Conservation (phyloP, 352 stramenopile genomes). For the Pythium aristosporum region DNA sequence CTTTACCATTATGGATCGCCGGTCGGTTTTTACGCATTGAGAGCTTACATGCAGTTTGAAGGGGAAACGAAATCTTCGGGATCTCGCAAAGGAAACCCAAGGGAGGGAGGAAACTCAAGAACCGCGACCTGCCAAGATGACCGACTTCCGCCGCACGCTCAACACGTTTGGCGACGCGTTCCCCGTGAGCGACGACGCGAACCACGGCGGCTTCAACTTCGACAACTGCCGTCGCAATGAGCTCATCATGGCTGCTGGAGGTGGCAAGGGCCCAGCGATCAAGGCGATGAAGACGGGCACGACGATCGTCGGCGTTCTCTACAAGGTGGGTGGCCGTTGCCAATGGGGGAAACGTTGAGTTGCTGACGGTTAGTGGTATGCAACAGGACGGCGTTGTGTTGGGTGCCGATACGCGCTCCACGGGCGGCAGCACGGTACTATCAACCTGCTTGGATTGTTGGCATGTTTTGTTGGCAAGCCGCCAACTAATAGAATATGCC, state of each 20-base stretch:
- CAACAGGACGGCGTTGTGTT: constrained; percentile 94
- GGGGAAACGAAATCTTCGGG: constrained; percentile 33
- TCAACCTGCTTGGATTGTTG: neutral
- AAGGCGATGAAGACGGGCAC: constrained; percentile 95
- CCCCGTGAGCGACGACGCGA: constrained; percentile 44
- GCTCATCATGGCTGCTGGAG: constrained; percentile 62
- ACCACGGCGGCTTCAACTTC: constrained; percentile 89
- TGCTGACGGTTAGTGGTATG: neutral
- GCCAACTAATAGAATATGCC: neutral
- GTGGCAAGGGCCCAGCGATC: constrained; percentile 56
- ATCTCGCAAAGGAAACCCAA: constrained; percentile 18
- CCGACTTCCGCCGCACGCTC: constrained; percentile 78
- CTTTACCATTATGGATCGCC: neutral
- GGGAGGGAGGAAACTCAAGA: constrained; percentile 12
- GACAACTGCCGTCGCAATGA: constrained; percentile 93
- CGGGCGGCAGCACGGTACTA: constrained; percentile 85
- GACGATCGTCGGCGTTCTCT: constrained; percentile 96
- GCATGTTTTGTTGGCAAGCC: neutral
- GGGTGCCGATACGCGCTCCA: constrained; percentile 97
- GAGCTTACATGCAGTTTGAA: constrained; percentile 25
- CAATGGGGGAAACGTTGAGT: neutral
- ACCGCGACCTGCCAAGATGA: constrained; percentile 40
- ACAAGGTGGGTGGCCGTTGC: constrained; percentile 55
- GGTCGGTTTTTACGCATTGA: constrained; percentile 18
- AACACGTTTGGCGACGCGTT: constrained; percentile 79